Evolutionary conservation across 257 asterid species (phyloP).

Genomic region (Voacanga thouarsii): DNA sequence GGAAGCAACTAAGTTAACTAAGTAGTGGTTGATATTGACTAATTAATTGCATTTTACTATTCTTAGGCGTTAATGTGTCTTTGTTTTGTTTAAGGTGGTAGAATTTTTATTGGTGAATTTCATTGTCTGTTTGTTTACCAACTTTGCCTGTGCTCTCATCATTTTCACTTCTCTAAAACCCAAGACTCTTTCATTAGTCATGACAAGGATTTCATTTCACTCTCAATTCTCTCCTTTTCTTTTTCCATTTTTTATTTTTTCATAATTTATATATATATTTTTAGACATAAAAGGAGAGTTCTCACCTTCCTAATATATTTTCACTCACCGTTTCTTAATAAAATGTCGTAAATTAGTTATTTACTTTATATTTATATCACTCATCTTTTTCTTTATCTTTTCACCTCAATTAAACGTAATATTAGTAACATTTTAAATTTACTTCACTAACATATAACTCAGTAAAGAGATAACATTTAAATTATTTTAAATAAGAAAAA

Average conservation of each 20-base stretch:
- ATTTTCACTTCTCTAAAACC: neutral
- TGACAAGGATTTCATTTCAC: neutral
- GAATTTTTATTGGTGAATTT: neutral
- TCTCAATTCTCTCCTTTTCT: neutral
- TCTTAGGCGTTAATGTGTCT: slow-evolving; percentile 8
- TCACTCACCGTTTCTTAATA: no score
- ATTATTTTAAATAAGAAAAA: no score
- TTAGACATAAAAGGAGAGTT: no score
- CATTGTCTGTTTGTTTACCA: slow-evolving; percentile 3
- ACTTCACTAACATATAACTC: neutral
- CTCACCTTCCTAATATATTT: no score
- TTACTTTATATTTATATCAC: no score
- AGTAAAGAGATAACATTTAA: no score
- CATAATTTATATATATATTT: no score
- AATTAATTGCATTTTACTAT: neutral
- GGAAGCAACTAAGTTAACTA: neutral
- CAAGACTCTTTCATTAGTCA: neutral
- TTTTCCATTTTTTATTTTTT: neutral
- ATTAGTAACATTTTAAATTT: neutral
- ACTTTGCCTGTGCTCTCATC: neutral
- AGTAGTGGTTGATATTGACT: neutral
- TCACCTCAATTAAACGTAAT: no score
- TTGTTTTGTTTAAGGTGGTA: no score
- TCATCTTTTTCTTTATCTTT: no score
- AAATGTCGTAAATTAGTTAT: no score